Conservation (phyloP, 805 yeast genomes). For the Metschnikowia baotianmanensis region DNA sequence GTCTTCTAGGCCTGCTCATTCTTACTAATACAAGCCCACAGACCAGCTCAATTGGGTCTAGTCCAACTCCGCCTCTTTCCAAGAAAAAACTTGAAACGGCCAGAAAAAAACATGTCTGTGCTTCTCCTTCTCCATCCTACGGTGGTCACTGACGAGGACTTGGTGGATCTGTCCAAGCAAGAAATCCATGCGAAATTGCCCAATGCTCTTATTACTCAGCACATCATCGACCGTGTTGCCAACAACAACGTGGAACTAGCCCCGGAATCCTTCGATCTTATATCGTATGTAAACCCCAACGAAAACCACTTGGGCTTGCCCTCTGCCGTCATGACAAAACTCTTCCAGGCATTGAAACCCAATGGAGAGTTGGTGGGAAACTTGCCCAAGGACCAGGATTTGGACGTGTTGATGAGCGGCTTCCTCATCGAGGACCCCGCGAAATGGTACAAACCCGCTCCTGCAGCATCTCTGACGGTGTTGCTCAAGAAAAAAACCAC, state of each 20-base stretch:
- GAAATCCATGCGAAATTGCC: conserved; percentile 26
- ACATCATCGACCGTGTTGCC: conserved; percentile 57
- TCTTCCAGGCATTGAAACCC: conserved; percentile 38
- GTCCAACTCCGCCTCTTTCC: too few species aligned
- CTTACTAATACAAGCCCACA: conserved; percentile 1
- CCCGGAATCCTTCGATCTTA: conserved; percentile 37
- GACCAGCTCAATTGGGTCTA: not conserved
- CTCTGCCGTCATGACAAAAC: conserved; percentile 35
- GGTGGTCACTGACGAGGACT: conserved; percentile 53
- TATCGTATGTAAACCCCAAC: conserved; percentile 58
- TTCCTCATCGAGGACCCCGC: conserved; percentile 45
- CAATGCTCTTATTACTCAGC: conserved; percentile 42
- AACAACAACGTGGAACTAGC: conserved; percentile 41
- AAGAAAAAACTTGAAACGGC: too few species aligned
- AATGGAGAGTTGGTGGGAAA: conserved; percentile 54
- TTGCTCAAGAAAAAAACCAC: conserved; percentile 30
- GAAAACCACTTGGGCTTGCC: conserved; percentile 47
- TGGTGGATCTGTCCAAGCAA: conserved; percentile 41
- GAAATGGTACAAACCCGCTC: conserved; percentile 56
- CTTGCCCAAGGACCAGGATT: conserved; percentile 46
- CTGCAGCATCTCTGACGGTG: conserved; percentile 26
- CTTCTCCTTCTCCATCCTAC: conserved; percentile 65
- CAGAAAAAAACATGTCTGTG: conserved; percentile 18
- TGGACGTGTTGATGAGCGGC: conserved; percentile 68
- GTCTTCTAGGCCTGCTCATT: not conserved